Evolutionary conservation across 495 filamentous ascomycete genomes (phyloP), one percentile per base, ranked within the genome.

Genomic region (Hypomontagnella monticulosa): DNA sequence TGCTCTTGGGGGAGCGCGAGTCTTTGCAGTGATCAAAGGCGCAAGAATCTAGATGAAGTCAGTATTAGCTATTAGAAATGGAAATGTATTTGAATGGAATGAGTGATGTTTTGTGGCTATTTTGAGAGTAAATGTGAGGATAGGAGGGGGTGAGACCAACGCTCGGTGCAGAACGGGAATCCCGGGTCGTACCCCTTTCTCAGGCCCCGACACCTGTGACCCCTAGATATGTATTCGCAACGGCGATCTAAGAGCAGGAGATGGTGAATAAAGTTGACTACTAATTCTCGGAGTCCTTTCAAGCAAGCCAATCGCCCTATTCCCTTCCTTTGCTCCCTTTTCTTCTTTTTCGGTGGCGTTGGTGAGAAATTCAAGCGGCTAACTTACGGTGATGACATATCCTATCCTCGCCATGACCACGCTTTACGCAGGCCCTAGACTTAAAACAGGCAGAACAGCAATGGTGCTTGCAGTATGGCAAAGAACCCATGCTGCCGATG

Each of bases 391-490:
- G 57, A 43, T 52, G 57, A 14, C 62, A 66, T 10, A 63, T 59
- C 42, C 54, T 49, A n/a, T 68, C 59, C 37, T 63, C 54, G n/a
- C 65, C 65, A 10, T 68, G 59, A 2, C 65, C 65, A 4, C 65
- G 65, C 54, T 60, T 63, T 12, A 42, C 16, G n/a, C 37, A 49
- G 6, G 54, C 42, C 48, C 48, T 60, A 4, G 32, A 19, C 46
- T 53, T 61, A 27, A 54, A 32, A 8, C 61, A 60, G 4, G 27
- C 55, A 4, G 41, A 5, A 27, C 66, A 69, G 23, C 32, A 33
- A 32, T 69, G 66, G 10, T 56, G 36, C 34, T 15, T 50, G 23
- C 66, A 69, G 27, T 63, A 69, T 12, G 44, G 61, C 12, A 56
- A 60, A 6, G 33, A 52, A 3, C 16, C 40, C 15, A 38, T 36